These are phyloP conservation scores for Nitzschia inconspicua DNA, from an alignment of 108 stramenopile species.

Conservation along the genomic window DNA sequence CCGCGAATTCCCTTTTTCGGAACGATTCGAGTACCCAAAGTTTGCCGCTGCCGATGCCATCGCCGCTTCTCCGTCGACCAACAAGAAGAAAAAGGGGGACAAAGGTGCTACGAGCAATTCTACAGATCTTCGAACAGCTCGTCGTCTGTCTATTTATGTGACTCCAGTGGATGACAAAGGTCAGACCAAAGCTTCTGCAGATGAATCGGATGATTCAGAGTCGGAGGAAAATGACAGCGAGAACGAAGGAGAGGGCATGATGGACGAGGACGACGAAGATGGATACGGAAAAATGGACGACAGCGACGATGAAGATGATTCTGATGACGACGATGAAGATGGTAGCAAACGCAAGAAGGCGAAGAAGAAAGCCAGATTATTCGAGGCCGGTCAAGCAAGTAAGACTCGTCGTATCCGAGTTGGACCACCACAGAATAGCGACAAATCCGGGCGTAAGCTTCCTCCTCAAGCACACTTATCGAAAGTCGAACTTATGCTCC, in stretches of 20 bases:
- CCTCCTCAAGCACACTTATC: conserved; percentile 39
- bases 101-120: conserved; percentile 9
- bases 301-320: conserved; percentile 39
- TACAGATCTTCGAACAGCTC: conserved; percentile 4
- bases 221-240: conserved; percentile 32
- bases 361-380: conserved; percentile 6
- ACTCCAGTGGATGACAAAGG: conserved; percentile 29
- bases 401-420: conserved; percentile 28
- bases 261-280: conserved; percentile 26
- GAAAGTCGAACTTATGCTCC: conserved; percentile 37
- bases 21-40: conserved; percentile 66
- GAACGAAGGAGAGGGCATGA: conserved; percentile 34
- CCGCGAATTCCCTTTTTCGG: conserved; percentile 81
- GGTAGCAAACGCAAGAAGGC: background rate
- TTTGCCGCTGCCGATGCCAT: conserved; percentile 57
- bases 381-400: conserved; percentile 31
- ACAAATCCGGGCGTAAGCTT: conserved; percentile 25
- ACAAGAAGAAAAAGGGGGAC: conserved; percentile 16
- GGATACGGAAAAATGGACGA: conserved; percentile 32
- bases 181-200: conserved; percentile 15
- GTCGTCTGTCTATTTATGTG: conserved; percentile 25
- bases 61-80: conserved; percentile 37
- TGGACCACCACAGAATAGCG: conserved; percentile 45
- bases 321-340: conserved; percentile 22
- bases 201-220: conserved; percentile 31